phyloP scores from a whole-genome alignment of 2,329 filamentous ascomycete species.

The Zarea fungicola region DNA sequence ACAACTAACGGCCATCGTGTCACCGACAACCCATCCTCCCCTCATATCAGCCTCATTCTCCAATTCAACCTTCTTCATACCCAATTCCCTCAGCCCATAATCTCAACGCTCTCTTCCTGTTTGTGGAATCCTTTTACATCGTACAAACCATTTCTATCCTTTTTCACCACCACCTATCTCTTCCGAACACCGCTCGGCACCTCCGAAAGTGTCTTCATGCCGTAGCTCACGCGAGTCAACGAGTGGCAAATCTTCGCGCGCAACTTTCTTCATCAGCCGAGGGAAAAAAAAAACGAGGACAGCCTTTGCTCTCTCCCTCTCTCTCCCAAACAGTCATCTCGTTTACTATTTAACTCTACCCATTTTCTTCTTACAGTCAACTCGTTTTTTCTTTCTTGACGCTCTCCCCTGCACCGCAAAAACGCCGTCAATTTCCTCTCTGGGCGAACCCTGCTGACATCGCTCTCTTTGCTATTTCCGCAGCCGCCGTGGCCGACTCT shows the following conservation, averaged over 20 bases:
- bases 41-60: neutral
- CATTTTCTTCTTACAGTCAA: neutral
- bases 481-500: neutral
- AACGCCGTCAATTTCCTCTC: neutral
- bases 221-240: constrained; percentile 13
- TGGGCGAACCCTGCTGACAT: constrained; percentile 1
- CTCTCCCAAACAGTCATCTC: neutral
- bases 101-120: neutral
- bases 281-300: neutral
- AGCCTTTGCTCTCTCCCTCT: too few species aligned
- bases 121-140: too few species aligned
- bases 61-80: neutral
- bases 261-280: neutral
- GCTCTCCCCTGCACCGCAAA: neutral
- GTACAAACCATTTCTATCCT: neutral
- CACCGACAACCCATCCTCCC: constrained; percentile 3
- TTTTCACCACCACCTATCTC: constrained; percentile 1
- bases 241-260: constrained; percentile 10
- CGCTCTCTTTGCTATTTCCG: neutral
- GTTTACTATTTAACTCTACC: neutral
- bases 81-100: neutral
- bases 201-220: constrained; percentile 9
- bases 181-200: constrained; percentile 5
- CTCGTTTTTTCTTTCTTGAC: neutral
- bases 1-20: neutral